Evolutionary conservation across 2,329 filamentous ascomycete genomes (phyloP).

Genomic region (Fusarium aywerte): DNA sequence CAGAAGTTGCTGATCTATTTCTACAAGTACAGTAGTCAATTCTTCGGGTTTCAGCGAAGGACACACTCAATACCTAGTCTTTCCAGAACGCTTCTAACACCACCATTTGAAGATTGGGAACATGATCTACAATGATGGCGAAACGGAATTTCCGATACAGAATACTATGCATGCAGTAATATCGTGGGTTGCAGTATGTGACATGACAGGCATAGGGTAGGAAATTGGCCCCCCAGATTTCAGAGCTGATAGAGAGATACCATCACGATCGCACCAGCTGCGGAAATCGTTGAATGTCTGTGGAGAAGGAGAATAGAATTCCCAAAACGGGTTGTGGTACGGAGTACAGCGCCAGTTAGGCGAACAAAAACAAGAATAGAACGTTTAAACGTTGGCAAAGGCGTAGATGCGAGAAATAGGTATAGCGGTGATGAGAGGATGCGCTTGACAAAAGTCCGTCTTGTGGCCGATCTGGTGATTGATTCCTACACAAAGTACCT

Average conservation of each 20-base stretch:
- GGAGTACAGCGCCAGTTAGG: not conserved
- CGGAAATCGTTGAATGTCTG: not conserved
- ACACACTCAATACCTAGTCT: not conserved
- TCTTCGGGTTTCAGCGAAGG: not conserved
- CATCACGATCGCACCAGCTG: not conserved
- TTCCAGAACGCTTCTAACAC: not conserved
- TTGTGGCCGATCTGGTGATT: conserved; percentile 18
- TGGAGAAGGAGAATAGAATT: not conserved
- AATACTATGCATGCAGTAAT: not conserved
- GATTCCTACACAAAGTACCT: conserved; percentile 5
- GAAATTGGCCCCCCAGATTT: not conserved
- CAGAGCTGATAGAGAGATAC: not conserved
- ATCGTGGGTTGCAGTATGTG: not conserved
- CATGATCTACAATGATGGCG: not conserved
- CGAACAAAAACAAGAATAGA: not conserved
- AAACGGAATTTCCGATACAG: not conserved
- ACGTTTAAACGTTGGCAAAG: not conserved
- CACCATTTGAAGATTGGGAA: not conserved
- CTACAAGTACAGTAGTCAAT: not conserved
- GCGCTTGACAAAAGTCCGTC: conserved; percentile 26
- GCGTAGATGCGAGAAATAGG: conserved; percentile 2
- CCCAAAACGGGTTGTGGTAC: not conserved
- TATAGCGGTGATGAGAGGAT: not conserved
- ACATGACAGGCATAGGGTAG: not conserved
- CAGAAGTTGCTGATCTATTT: not conserved